phyloP scores from a whole-genome alignment of 192 early-diverging fungal genomes.

The Kickxella alabastrina region DNA sequence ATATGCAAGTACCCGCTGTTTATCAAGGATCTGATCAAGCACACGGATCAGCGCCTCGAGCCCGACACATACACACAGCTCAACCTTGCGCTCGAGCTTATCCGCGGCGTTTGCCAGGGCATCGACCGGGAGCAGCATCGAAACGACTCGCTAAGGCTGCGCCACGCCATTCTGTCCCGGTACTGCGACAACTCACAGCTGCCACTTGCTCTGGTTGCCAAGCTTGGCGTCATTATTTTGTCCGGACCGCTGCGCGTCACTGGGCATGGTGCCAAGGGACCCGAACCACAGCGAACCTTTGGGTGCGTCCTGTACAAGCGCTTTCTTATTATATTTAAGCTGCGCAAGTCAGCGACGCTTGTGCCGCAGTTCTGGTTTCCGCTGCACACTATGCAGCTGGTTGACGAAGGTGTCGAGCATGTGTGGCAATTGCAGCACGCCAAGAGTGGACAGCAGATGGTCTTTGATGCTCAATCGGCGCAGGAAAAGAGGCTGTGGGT shows the following conservation, averaged over 20 bases:
- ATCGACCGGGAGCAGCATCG: slow-evolving; percentile 41
- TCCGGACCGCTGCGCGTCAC: slow-evolving; percentile 38
- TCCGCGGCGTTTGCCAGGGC: slow-evolving; percentile 26
- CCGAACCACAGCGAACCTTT: slow-evolving; percentile 10
- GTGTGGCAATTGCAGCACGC: slow-evolving; percentile 40
- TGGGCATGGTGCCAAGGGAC: slow-evolving; percentile 8
- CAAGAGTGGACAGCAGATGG: slow-evolving; percentile 48
- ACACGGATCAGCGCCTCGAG: slow-evolving; percentile 41
- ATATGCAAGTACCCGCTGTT: slow-evolving; percentile 90
- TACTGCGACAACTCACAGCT: slow-evolving; percentile 40
- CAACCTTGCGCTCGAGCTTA: slow-evolving; percentile 13
- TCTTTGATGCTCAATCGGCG: slow-evolving; percentile 54
- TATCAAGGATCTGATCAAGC: slow-evolving; percentile 57
- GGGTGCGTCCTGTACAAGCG: slow-evolving; percentile 63
- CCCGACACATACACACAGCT: slow-evolving; percentile 14
- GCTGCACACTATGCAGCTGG: slow-evolving; percentile 55
- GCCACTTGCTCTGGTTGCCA: slow-evolving; percentile 28
- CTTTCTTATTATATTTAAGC: slow-evolving; percentile 57
- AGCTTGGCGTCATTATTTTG: slow-evolving; percentile 34
- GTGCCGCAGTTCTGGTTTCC: slow-evolving; percentile 68
- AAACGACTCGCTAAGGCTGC: slow-evolving; percentile 24
- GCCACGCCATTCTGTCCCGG: slow-evolving; percentile 17
- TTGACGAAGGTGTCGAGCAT: slow-evolving; percentile 43
- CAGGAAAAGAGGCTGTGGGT: slow-evolving; percentile 59
- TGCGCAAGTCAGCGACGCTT: slow-evolving; percentile 49